Evolutionary conservation across 345 rosid species (phyloP), one percentile per base, ranked within the genome.

Genomic region (Citrus mangshanensis): DNA sequence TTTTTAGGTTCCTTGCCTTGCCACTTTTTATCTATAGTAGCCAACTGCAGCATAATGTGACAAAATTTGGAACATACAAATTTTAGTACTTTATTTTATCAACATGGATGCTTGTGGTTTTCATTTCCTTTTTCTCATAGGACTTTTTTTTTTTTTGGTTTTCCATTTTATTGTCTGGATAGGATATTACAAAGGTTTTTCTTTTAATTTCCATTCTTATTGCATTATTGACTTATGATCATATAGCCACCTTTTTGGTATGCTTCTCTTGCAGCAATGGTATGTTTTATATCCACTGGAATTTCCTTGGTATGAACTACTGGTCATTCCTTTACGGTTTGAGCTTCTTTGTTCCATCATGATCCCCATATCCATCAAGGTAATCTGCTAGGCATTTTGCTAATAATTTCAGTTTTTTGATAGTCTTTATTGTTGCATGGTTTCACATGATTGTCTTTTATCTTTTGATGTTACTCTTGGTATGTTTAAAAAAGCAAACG

Each of bases 291-390:
- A 96, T 82, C 99, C 98, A 54, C 81, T 87, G 74, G 93, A 94
- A 82, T 95, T 93, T 72, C 99, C 97, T 35, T 96, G 99, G 99
- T 96, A 93, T 83, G 98, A 96, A 79, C 87, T 94, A 54, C 81
- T 96, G 87, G 88, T 96, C 79, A 96, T 96, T 75, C 99, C 98
- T 74, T 84, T 96, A 71, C 91, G 99, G 87, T 96, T 96, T 83
- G 98, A 96, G 89, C 97, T 96, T 75, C 92, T 96, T 37, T 96
- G 99, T 83, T 96, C 99, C 83, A 96, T 96, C 84, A 96, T 96
- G 98, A 96, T 96, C 84, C 99, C 99, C 59, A 96, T 96, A 78
- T 96, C 99, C 60, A 89, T 96, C 55, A 96, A 96, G 97, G 99
- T 90, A 84, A 88, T 78, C 70, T 76, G 59, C 34, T 42, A 19